phyloP scores from a whole-genome alignment of 306 rosid species.

The Medicago lupulina region DNA sequence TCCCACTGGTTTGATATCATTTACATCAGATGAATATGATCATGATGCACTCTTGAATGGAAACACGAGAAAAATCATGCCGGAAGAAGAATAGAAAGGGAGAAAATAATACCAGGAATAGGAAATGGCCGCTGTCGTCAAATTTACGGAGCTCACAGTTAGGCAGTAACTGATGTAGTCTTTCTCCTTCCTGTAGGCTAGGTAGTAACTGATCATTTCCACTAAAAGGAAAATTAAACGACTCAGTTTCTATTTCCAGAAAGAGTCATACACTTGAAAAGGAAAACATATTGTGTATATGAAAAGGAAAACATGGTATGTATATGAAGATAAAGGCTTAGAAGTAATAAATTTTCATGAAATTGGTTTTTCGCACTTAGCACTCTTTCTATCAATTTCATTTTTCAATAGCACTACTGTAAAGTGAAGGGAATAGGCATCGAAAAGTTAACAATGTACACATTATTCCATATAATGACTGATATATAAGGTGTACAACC shows the following conservation, averaged over 20 bases:
- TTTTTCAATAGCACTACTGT: constrained; percentile 3
- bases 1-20: constrained; percentile 22
- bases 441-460: not conserved
- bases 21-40: constrained; percentile 4
- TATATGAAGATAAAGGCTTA: constrained; percentile 1
- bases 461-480: constrained; percentile 13
- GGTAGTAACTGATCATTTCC: constrained; percentile 80
- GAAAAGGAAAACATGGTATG: constrained; percentile 8
- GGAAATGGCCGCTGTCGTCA: constrained; percentile 73
- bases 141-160: constrained; percentile 68
- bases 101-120: constrained; percentile 71
- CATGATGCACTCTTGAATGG: too few species aligned
- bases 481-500: constrained; percentile 9
- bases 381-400: not conserved
- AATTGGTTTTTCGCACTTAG: constrained; percentile 16
- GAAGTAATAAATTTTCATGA: constrained; percentile 5
- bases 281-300: constrained; percentile 16
- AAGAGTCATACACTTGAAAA: constrained; percentile 28
- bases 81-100: constrained; percentile 20
- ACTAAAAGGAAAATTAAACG: constrained; percentile 53
- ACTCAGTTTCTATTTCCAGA: constrained; percentile 37
- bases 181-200: constrained; percentile 69
- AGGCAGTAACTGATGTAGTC: constrained; percentile 54
- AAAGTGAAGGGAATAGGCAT: not conserved
- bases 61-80: not conserved